Evolutionary conservation across 257 asterid genomes (phyloP).

Genomic region (Scutellaria baicalensis): DNA sequence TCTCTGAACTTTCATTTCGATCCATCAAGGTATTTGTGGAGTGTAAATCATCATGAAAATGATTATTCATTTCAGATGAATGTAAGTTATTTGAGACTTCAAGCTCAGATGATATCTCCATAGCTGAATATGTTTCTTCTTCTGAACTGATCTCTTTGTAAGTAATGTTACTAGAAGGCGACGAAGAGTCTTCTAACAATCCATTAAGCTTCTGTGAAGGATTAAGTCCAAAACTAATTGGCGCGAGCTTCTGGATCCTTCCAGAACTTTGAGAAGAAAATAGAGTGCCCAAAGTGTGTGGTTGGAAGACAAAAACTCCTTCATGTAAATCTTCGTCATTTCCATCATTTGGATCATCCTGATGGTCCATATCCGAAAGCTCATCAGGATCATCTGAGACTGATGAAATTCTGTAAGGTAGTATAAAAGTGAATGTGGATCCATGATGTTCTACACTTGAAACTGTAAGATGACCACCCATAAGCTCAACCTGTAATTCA

Average conservation of each 20-base stretch:
- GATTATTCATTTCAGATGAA: conserved; percentile 15
- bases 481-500: conserved; percentile 73
- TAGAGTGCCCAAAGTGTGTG: conserved; percentile 61
- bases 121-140: conserved; percentile 42
- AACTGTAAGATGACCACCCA: conserved; percentile 86
- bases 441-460: conserved; percentile 64
- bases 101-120: conserved; percentile 29
- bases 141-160: conserved; percentile 37
- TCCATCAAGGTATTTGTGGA: conserved; percentile 5
- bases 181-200: conserved; percentile 32
- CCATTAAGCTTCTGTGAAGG: conserved; percentile 10
- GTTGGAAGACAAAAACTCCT: conserved; percentile 67
- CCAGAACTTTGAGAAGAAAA: conserved; percentile 54
- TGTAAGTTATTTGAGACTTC: conserved; percentile 18
- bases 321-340: conserved; percentile 55
- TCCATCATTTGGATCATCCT: conserved; percentile 30
- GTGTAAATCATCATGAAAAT: neutral
- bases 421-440: conserved; percentile 70
- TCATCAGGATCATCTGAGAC: conserved; percentile 63
- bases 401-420: conserved; percentile 68
- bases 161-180: conserved; percentile 33
- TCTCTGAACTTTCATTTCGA: conserved; percentile 17
- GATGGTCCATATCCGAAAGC: conserved; percentile 45
- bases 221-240: conserved; percentile 29
- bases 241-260: conserved; percentile 42